Evolutionary conservation across 2,329 filamentous ascomycete species (phyloP), one percentile per base, ranked within the genome.

Genomic region (Monosporascus cannonballus): DNA sequence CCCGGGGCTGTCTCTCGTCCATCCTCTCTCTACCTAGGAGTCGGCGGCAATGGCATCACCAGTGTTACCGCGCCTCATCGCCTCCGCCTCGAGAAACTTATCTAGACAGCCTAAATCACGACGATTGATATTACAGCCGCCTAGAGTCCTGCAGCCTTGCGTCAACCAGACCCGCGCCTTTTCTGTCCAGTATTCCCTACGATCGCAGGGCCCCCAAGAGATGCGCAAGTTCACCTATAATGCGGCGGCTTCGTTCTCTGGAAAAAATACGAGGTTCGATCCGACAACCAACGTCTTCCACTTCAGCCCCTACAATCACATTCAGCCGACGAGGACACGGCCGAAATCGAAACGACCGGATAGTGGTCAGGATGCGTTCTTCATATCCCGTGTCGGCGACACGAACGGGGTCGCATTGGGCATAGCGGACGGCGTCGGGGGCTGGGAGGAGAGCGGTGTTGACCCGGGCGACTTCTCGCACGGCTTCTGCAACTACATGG

Each of bases 381-480:
- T 99, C 71, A 87, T 94, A 62, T 83, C 87, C 65, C 83, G 85
- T 24, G 76, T 96, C n/a, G 89, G 88, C 49, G 81, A 84, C 57
- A 80, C 80, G 1, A 79, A 84, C 38, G 78, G 84, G 41, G 81
- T 96, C 11, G 90, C 92, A 1, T 86, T 99, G 61, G 94, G 90
- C 18, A 83, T 99, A 24, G 91, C 92, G 50, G 94, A 99, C 68
- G 94, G 94, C 11, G 94, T 99, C 0, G 94, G 94, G 47, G 94
- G 94, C 37, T 99, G 94, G 92, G 84, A 87, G 57, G 89, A 96
- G 62, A 93, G 88, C 39, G 91, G 91, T 45, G 86, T 99, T 50
- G 92, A 99, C 65, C 92, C 94, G 8, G 91, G 91, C 27, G 90
- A 96, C 71, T 97, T 97, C 71, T 94, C 93, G 3, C 93, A 97